Evolutionary conservation across 2,329 filamentous ascomycete genomes (phyloP).

Genomic region (Tolypocladium tropicale): DNA sequence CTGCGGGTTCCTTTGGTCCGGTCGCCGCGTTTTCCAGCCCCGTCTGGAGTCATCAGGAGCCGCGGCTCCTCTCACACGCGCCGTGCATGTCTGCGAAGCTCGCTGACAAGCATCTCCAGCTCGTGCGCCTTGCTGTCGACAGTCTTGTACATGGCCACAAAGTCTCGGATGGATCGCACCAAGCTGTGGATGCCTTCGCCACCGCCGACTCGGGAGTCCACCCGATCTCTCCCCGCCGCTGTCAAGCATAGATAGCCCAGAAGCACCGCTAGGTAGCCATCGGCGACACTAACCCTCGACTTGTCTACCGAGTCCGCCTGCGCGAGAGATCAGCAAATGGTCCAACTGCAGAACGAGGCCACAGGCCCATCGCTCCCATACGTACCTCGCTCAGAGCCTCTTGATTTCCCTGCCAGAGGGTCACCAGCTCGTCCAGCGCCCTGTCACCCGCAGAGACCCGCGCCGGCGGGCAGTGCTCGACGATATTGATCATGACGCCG

Average conservation of each 20-base stretch:
- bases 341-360: no score
- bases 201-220: conserved; percentile 30
- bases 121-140: conserved; percentile 33
- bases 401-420: conserved; percentile 58
- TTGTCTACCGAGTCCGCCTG: conserved; percentile 65
- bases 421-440: conserved; percentile 49
- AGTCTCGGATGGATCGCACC: conserved; percentile 43
- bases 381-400: conserved; percentile 59
- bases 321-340: not conserved
- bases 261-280: conserved; percentile 78
- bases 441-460: conserved; percentile 27
- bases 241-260: conserved; percentile 69
- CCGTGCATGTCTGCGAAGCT: conserved; percentile 15
- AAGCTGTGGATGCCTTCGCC: conserved; percentile 32
- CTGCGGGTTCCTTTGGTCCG: not conserved
- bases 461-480: conserved; percentile 62
- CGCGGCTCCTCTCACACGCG: not conserved
- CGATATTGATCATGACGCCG: conserved; percentile 78
- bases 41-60: not conserved
- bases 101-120: conserved; percentile 26
- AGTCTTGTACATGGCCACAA: conserved; percentile 39
- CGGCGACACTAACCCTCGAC: conserved; percentile 68
- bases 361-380: conserved; percentile 2
- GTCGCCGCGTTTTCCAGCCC: not conserved
- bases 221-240: conserved; percentile 29